These are phyloP conservation scores for Barnettozyma hawaiiensis DNA, from an alignment of 1,139 yeast species.

Conservation along the genomic window DNA sequence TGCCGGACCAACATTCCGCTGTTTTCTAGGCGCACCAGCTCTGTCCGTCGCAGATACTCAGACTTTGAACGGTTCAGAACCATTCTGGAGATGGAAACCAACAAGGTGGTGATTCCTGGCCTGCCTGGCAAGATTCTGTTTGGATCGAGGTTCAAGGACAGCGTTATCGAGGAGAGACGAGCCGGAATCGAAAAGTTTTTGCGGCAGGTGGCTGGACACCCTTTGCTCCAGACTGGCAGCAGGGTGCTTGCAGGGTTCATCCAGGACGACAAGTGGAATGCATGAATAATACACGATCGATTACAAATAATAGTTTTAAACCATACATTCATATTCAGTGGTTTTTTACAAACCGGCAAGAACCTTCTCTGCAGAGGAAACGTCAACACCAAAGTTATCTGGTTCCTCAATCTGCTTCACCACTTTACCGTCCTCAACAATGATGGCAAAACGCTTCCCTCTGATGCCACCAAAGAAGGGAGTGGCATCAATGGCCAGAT, in stretches of 20 bases:
- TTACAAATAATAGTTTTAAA: background rate
- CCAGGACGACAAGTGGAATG: slow-evolving; percentile 82
- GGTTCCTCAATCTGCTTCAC: slow-evolving; percentile 68
- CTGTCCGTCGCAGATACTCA: slow-evolving; percentile 80
- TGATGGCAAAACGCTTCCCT: slow-evolving; percentile 68
- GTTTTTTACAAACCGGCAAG: slow-evolving; percentile 16
- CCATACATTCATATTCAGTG: background rate
- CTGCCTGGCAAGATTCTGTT: slow-evolving; percentile 72
- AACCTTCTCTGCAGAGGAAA: slow-evolving; percentile 31
- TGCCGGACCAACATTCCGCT: slow-evolving; percentile 88
- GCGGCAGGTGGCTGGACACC: slow-evolving; percentile 85
- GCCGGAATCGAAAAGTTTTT: slow-evolving; percentile 80
- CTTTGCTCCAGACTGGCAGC: slow-evolving; percentile 87
- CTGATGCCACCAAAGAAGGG: slow-evolving; percentile 70
- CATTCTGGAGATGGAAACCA: slow-evolving; percentile 66
- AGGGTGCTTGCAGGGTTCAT: slow-evolving; percentile 75
- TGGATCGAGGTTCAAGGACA: slow-evolving; percentile 71
- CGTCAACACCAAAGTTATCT: slow-evolving; percentile 65
- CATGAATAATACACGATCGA: background rate
- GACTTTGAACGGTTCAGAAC: slow-evolving; percentile 83
- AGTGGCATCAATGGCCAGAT: slow-evolving; percentile 64
- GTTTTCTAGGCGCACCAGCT: slow-evolving; percentile 58
- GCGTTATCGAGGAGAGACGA: slow-evolving; percentile 78
- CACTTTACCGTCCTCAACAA: slow-evolving; percentile 71
- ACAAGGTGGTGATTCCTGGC: slow-evolving; percentile 77